phyloP scores from a whole-genome alignment of 2,329 filamentous ascomycete genomes.

The Lasiodiplodia theobromae region DNA sequence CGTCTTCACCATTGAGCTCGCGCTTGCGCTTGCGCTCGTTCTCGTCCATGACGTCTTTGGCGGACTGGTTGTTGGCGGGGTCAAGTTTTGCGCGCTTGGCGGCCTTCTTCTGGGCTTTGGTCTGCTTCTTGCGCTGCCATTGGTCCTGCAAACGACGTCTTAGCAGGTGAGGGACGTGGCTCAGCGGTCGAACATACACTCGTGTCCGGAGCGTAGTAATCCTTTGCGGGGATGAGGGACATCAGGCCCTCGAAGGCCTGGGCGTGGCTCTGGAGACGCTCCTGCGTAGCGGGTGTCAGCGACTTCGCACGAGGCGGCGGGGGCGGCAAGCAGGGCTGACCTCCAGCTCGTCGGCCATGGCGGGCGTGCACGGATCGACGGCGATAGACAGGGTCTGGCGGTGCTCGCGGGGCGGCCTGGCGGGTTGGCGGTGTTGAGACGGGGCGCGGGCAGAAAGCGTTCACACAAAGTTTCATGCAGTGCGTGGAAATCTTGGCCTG shows the following conservation, averaged over 20 bases:
- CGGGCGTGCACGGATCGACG: background rate
- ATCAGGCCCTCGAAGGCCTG: constrained; percentile 86
- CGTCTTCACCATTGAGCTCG: constrained; percentile 68
- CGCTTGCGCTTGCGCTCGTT: constrained; percentile 76
- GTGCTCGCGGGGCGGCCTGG: background rate
- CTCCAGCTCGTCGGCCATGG: constrained; percentile 52
- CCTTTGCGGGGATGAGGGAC: constrained; percentile 86
- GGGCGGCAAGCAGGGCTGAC: constrained; percentile 41
- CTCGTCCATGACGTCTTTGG: constrained; percentile 92
- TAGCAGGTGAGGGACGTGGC: constrained; percentile 17
- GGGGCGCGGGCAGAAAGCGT: background rate
- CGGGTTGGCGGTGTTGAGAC: background rate
- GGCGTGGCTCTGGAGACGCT: constrained; percentile 63
- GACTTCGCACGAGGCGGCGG: constrained; percentile 33
- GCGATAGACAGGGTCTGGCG: constrained; percentile 1
- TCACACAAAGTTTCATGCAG: constrained; percentile 18
- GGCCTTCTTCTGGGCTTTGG: constrained; percentile 83
- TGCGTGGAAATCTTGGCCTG: constrained; percentile 23
- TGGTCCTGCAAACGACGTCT: constrained; percentile 69
- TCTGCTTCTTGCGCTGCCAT: constrained; percentile 96
- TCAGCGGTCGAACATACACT: constrained; percentile 66
- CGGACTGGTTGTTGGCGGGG: constrained; percentile 87
- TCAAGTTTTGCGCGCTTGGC: constrained; percentile 90
- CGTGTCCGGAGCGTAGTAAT: constrained; percentile 87
- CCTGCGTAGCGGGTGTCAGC: constrained; percentile 49